Conservation (phyloP, 768 basidiomycete species). For the Boletus edulis region DNA sequence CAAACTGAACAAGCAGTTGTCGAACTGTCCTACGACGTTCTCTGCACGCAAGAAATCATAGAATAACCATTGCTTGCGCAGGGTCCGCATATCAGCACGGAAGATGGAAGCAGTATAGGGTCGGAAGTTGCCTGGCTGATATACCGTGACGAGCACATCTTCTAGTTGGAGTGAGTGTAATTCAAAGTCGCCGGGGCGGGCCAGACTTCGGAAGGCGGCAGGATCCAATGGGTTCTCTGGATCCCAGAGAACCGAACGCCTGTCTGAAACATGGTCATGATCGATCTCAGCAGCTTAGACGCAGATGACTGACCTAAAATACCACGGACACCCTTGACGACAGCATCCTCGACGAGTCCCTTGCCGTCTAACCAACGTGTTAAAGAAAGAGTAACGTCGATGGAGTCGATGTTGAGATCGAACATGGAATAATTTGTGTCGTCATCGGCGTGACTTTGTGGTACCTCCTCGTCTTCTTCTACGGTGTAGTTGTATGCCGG, state of each 20-base stretch:
- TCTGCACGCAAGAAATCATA: constrained; percentile 91
- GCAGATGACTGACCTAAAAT: constrained; percentile 63
- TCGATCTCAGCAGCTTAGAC: neutral
- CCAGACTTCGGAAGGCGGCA: constrained; percentile 71
- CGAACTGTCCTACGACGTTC: constrained; percentile 94
- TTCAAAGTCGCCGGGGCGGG: constrained; percentile 84
- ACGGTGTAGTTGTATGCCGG: constrained; percentile 61
- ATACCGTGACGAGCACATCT: constrained; percentile 90
- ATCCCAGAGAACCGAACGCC: constrained; percentile 84
- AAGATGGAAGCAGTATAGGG: constrained; percentile 93
- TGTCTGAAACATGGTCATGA: constrained; percentile 50
- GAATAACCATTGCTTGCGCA: constrained; percentile 93
- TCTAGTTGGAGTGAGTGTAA: constrained; percentile 87
- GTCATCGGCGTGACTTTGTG: constrained; percentile 40
- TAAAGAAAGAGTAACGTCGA: constrained; percentile 92
- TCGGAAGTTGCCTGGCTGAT: constrained; percentile 90
- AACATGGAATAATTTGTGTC: constrained; percentile 85
- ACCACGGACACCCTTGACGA: constrained; percentile 91
- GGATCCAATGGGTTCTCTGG: constrained; percentile 79
- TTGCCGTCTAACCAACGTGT: constrained; percentile 95
- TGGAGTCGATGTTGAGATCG: constrained; percentile 89
- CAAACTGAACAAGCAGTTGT: constrained; percentile 95
- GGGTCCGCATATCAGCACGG: constrained; percentile 77
- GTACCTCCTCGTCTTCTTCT: constrained; percentile 55
- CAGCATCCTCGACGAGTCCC: constrained; percentile 87